Evolutionary conservation across 1,284 basidiomycete genomes (phyloP).

Genomic region (Leccinum angustisporum): DNA sequence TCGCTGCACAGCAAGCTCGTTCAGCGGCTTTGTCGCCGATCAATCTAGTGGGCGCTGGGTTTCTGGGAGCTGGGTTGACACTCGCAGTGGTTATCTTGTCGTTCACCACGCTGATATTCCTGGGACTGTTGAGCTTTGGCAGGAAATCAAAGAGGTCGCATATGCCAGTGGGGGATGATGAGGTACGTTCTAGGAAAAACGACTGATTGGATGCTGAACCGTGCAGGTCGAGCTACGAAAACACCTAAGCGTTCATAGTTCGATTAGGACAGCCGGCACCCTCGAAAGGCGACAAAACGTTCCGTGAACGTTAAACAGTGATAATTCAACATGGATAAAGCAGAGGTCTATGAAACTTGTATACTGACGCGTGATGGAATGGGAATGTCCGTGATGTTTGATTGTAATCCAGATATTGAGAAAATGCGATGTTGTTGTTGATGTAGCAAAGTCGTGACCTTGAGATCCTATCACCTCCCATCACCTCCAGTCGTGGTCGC

Average conservation of each 20-base stretch:
- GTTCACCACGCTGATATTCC: slow-evolving; percentile 42
- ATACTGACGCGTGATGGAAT: slow-evolving; percentile 19
- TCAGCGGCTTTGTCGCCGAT: slow-evolving; percentile 41
- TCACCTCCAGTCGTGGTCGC: slow-evolving; percentile 33
- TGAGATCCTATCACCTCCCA: neutral
- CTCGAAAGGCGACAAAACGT: neutral
- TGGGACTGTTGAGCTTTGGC: slow-evolving; percentile 47
- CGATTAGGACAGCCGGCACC: neutral
- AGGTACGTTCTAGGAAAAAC: slow-evolving; percentile 15
- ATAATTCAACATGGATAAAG: slow-evolving; percentile 2
- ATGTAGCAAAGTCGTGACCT: slow-evolving; percentile 8
- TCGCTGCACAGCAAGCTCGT: slow-evolving; percentile 36
- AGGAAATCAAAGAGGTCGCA: slow-evolving; percentile 11
- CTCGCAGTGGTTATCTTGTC: slow-evolving; percentile 43
- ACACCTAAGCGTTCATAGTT: slow-evolving; percentile 12
- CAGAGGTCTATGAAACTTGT: slow-evolving; percentile 17
- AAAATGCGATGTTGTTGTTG: slow-evolving; percentile 22
- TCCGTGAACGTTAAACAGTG: slow-evolving; percentile 7
- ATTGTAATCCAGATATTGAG: slow-evolving; percentile 22
- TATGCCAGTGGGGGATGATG: slow-evolving; percentile 15
- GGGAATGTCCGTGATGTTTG: slow-evolving; percentile 21
- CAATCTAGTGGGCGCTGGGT: slow-evolving; percentile 59
- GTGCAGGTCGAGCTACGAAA: slow-evolving; percentile 27
- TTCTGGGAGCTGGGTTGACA: slow-evolving; percentile 63
- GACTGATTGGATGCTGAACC: slow-evolving; percentile 8